Percentiles rank a stretch among this genome's conserved stretches.
These are phyloP conservation scores for Suhomyces bokatorum DNA, from an alignment of 1,139 yeast genomes.

Conservation along the genomic window DNA sequence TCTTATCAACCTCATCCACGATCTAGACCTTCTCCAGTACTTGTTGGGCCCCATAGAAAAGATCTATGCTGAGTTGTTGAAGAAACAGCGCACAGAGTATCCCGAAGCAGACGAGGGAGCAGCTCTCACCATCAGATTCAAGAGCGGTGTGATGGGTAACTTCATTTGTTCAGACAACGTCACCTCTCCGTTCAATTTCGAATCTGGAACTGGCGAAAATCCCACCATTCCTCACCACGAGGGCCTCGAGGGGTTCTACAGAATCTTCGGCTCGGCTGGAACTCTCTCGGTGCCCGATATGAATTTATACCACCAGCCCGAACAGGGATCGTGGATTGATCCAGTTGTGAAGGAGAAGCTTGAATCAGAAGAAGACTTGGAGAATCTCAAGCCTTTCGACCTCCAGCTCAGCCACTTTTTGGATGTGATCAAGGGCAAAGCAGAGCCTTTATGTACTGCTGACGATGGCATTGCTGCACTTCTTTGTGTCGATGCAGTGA, in stretches of 20 bases:
- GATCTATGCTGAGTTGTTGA: conserved; percentile 39
- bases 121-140: conserved; percentile 33
- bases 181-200: conserved; percentile 42
- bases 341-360: conserved; percentile 18
- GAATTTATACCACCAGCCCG: conserved; percentile 34
- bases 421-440: conserved; percentile 32
- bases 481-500: conserved; percentile 24
- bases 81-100: conserved; percentile 31
- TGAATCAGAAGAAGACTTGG: conserved; percentile 15
- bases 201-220: conserved; percentile 44
- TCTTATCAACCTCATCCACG: conserved; percentile 43
- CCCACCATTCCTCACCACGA: conserved; percentile 37
- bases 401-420: conserved; percentile 39
- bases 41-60: conserved; percentile 40
- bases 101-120: conserved; percentile 45
- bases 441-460: conserved; percentile 35
- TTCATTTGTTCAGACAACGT: conserved; percentile 43
- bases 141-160: conserved; percentile 38
- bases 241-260: conserved; percentile 34
- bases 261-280: conserved; percentile 40
- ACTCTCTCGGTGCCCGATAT: conserved; percentile 42
- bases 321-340: conserved; percentile 23
- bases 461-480: conserved; percentile 43
- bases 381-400: conserved; percentile 31
- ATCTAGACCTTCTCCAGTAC: conserved; percentile 39